Conservation (phyloP, 2,329 filamentous ascomycete species). For the Clarireedia hainanense region DNA sequence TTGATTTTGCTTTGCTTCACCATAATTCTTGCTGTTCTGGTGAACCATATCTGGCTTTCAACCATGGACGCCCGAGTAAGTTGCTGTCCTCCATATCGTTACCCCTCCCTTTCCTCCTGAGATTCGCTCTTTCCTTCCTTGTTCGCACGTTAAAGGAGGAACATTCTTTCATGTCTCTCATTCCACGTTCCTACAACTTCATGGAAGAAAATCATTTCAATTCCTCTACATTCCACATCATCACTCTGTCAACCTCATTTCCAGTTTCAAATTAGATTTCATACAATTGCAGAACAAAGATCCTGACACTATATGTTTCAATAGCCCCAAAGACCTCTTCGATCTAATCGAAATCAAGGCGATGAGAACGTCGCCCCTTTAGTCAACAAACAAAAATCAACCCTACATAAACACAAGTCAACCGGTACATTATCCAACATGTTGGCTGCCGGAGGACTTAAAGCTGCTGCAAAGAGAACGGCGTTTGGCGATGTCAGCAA, state of each 20-base stretch:
- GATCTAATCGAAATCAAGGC: slow-evolving; percentile 48
- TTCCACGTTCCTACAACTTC: background rate
- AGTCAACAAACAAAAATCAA: slow-evolving; percentile 41
- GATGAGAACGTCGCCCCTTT: slow-evolving; percentile 62
- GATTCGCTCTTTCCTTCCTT: slow-evolving; percentile 1
- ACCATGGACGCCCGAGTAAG: slow-evolving; percentile 37
- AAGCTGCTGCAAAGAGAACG: slow-evolving; percentile 63
- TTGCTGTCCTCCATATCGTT: slow-evolving; percentile 13
- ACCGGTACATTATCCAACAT: slow-evolving; percentile 50
- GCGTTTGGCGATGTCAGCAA: slow-evolving; percentile 82
- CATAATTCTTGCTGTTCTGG: background rate
- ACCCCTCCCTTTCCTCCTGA: background rate
- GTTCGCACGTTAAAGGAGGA: background rate
- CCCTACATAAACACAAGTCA: slow-evolving; percentile 73
- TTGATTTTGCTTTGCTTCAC: background rate
- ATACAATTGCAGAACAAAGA: slow-evolving; percentile 8
- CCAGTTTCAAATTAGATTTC: slow-evolving; percentile 8
- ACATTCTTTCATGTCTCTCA: background rate
- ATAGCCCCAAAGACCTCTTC: slow-evolving; percentile 62
- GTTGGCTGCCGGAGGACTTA: slow-evolving; percentile 47
- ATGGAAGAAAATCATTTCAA: background rate
- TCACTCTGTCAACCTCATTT: slow-evolving; percentile 17
- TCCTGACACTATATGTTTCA: slow-evolving; percentile 25
- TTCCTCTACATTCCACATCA: slow-evolving; percentile 12
- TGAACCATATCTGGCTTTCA: background rate